Base-by-base conservation (phyloP, 2,329 filamentous ascomycete species). In the Beauveria scarabaeidicola region DNA sequence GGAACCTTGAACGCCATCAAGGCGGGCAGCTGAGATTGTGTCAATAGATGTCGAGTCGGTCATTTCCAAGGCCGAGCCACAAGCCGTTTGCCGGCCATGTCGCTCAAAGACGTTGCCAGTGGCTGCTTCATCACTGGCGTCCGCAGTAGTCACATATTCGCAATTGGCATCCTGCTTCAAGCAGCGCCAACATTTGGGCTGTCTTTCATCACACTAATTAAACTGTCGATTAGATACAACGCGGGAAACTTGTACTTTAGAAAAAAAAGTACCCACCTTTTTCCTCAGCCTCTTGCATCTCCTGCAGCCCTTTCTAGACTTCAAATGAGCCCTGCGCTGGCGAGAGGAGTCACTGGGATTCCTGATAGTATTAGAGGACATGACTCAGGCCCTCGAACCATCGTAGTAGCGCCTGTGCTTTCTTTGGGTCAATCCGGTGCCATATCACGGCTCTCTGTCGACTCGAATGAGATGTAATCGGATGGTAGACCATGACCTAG, bases 161-260 rank as follows among this genome's bases (percentile, higher is more conserved):
- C 71, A 74, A 21, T 8, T 56, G 56, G 69, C 63, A 47, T 63
- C 63, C 61, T 66, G 67, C 62, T 69, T 70, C 52, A 62, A 58
- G 60, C 72, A 74, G 63, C 72, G 63, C 6, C 68, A 69, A 63
- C 72, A 74, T 17, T 64, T 67, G 5, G 72, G 72, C 36, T 53
- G 65, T 46, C 58, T 50, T 58, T 74, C 72, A 54, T 74, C 71
- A 61, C 72, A 74, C 72, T 74, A 51, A n/a, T 15, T 2, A 2
- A 19, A 19, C 10, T 11, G n/a, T 51, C 25, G 36, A 38, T 44
- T n/a, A 13, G 19, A 23, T 41, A 36, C 8, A 29, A 17, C 2
- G 5, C 7, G 9, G 6, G 11, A 2, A 19, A 13, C 10, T 29
- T 9, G 25, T 23, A 8, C 8, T 11, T 11, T n/a, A n/a, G n/a